Evolutionary conservation across 768 basidiomycete species (phyloP), one percentile per base, ranked within the genome.

Genomic region (Rossbeevera mucosa): DNA sequence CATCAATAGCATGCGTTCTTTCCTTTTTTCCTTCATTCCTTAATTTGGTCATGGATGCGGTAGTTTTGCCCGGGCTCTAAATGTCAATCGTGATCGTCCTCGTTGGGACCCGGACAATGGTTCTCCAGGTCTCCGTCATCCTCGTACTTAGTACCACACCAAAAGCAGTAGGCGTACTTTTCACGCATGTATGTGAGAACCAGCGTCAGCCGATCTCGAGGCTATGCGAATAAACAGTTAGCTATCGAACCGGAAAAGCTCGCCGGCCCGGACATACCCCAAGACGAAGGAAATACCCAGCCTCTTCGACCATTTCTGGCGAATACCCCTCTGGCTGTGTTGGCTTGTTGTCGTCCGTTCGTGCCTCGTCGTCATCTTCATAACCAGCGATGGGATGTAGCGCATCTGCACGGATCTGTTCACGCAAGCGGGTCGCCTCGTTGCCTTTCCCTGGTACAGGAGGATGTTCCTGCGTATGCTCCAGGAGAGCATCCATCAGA

Each of bases 91-190:
- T 94, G 91, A 54, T 79, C 81, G 36, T 89, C 87, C 65, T 94
- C 91, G 26, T 80, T 77, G 38, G 73, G 64, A 7, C 91, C 91
- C 6, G 91, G 91, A 67, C 91, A 94, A 50, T 82, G 74, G 31
- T 61, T 67, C 33, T 70, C 70, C 74, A 94, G 71, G 46, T 88
- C 86, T 14, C 79, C 78, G 6, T 70, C 65, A 56, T 76, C 74
- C 5, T 78, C 76, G 62, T 92, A 94, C 59, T 82, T 78, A 12
- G 85, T 79, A 12, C 91, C 91, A 64, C 91, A 94, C 88, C 90
- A 93, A 68, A 91, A 92, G 64, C 91, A 93, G 64, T 93, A 93
- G 5, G 74, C 64, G 66, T 91, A 81, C 54, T 74, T 77, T 33
- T 80, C 74, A 22, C 91, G 85, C 45, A 94, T 77, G 67, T 94